phyloP scores from a whole-genome alignment of 2,329 filamentous ascomycete species.

The Hypoxylon sp. region DNA sequence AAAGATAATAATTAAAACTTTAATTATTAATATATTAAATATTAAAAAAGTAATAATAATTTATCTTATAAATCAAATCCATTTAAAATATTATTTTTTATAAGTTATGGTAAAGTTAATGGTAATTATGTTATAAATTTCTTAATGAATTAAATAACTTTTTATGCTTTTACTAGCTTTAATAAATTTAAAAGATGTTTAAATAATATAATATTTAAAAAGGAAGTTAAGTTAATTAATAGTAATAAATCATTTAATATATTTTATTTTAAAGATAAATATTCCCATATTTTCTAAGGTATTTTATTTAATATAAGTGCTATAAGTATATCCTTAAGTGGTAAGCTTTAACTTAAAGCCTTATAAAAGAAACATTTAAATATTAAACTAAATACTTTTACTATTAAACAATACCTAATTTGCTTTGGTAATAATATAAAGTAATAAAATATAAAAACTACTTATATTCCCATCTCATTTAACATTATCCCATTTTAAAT shows the following conservation, averaged over 20 bases:
- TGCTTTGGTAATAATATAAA: constrained; percentile 14
- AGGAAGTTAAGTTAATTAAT: too few species aligned
- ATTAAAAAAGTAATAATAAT: constrained; percentile 10
- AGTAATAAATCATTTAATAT: not conserved
- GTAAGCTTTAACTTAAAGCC: constrained; percentile 1
- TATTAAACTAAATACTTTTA: constrained; percentile 4
- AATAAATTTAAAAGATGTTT: not conserved
- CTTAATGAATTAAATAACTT: not conserved
- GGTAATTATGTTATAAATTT: not conserved
- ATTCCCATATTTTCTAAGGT: constrained; percentile 1
- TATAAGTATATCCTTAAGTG: constrained; percentile 8
- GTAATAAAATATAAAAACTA: constrained; percentile 6
- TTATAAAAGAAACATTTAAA: constrained; percentile 9
- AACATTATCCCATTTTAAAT: constrained; percentile 19
- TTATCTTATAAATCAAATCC: not conserved
- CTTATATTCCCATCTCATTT: not conserved
- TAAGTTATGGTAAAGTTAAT: constrained; percentile 4
- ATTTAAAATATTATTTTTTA: not conserved
- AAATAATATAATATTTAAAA: not conserved
- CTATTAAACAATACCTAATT: constrained; percentile 1
- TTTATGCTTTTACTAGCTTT: not conserved
- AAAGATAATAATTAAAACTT: not conserved
- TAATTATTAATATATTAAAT: not conserved
- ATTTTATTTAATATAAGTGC: constrained; percentile 6
- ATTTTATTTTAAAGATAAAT: constrained; percentile 15